Evolutionary conservation across 257 asterid genomes (phyloP).

Genomic region (Vinca minor): DNA sequence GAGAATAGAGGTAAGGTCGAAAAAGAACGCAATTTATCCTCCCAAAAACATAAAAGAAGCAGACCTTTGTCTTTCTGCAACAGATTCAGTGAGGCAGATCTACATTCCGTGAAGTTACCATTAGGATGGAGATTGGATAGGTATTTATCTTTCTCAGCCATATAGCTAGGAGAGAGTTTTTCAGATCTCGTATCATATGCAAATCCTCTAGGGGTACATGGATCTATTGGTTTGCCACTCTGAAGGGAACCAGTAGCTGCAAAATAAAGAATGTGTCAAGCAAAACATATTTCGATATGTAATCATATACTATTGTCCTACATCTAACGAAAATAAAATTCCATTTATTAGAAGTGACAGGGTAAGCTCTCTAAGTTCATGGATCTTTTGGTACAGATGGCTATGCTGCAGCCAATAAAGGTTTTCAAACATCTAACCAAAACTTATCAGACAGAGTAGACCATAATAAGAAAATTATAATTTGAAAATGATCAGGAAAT

Average conservation of each 20-base stretch:
- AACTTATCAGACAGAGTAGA: not conserved
- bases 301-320: no score
- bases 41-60: not conserved
- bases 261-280: constrained; percentile 13
- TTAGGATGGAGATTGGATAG: constrained; percentile 49
- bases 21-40: not conserved
- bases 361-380: no score
- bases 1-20: not conserved
- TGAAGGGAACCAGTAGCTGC: constrained; percentile 51
- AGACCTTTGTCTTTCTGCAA: constrained; percentile 87
- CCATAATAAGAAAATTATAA: not conserved
- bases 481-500: not conserved
- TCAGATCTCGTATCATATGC: constrained; percentile 29
- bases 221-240: constrained; percentile 50
- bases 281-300: not conserved
- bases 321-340: no score
- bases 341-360: no score
- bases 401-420: not conserved
- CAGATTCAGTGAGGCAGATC: constrained; percentile 67
- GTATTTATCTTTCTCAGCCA: constrained; percentile 38
- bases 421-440: not conserved
- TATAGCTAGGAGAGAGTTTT: constrained; percentile 39
- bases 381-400: no score
- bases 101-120: constrained; percentile 91
- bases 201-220: constrained; percentile 92